Percentiles rank a stretch among this genome's conserved stretches.
Conservation (phyloP, 2,329 filamentous ascomycete species). For the Monilinia vaccinii-corymbosi region DNA sequence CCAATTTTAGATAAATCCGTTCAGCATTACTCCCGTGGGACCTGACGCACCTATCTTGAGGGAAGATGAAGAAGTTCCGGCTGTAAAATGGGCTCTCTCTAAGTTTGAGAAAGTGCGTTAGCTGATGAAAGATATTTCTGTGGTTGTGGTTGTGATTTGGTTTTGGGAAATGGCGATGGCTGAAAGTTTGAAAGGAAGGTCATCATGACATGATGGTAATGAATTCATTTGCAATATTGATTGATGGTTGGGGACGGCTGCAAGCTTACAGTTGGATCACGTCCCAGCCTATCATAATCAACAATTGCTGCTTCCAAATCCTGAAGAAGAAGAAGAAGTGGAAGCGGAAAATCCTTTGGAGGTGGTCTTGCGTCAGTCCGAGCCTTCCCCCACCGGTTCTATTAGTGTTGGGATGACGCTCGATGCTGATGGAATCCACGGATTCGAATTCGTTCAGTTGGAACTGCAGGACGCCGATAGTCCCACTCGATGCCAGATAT, state of each 20-base stretch:
- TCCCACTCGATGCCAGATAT: neutral
- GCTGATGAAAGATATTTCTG: neutral
- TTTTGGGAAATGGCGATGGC: neutral
- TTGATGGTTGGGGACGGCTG: too few species aligned
- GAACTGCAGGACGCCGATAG: neutral
- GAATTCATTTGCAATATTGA: neutral
- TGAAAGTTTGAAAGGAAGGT: neutral
- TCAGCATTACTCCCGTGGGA: constrained; percentile 72
- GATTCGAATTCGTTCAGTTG: neutral
- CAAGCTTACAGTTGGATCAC: too few species aligned
- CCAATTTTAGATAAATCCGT: constrained; percentile 55
- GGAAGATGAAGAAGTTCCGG: constrained; percentile 67
- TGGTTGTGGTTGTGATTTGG: neutral
- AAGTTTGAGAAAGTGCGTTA: constrained; percentile 23
- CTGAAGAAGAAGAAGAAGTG: too few species aligned
- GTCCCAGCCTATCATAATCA: too few species aligned
- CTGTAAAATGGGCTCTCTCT: constrained; percentile 33
- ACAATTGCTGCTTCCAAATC: too few species aligned
- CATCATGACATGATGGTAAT: neutral
- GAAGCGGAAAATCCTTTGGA: neutral
- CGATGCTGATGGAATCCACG: neutral
- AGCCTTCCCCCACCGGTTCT: neutral
- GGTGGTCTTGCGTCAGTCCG: neutral
- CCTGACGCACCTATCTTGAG: constrained; percentile 75
- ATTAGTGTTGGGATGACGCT: neutral